Percentiles rank a stretch among this genome's conserved stretches.
These are phyloP conservation scores for Hypoxylon sp. DNA, from an alignment of 2,329 filamentous ascomycete species.

Conservation along the genomic window DNA sequence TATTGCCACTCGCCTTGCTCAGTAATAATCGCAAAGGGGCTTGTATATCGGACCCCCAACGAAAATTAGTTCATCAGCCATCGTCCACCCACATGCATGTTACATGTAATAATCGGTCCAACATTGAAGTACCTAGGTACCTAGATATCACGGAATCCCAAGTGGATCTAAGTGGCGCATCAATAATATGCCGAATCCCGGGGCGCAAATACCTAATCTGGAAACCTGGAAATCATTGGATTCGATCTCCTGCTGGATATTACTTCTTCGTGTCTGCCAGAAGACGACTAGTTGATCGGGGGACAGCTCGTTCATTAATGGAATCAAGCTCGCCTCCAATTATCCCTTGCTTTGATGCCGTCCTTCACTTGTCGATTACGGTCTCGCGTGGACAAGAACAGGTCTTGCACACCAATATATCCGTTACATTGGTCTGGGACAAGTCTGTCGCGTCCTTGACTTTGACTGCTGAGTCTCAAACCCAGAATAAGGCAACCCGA, in stretches of 20 bases:
- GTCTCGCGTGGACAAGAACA: not conserved
- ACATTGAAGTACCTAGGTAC: not conserved
- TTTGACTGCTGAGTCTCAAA: conserved; percentile 8
- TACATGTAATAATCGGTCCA: conserved; percentile 1
- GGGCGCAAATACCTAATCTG: not conserved
- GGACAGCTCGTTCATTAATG: not conserved
- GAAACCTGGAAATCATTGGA: not conserved
- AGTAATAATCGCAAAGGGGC: not conserved
- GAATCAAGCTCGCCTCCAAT: not conserved
- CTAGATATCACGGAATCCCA: conserved; percentile 7
- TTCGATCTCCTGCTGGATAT: no score
- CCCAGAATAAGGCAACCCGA: not conserved
- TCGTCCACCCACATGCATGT: no score
- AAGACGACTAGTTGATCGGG: not conserved
- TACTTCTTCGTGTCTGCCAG: not conserved
- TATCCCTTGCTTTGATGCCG: not conserved
- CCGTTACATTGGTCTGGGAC: not conserved
- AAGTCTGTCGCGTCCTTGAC: conserved; percentile 6
- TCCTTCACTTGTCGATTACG: not conserved
- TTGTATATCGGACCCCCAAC: not conserved
- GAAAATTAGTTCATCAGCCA: not conserved
- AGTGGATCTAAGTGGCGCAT: conserved; percentile 22
- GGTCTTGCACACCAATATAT: not conserved
- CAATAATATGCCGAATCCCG: conserved; percentile 35
- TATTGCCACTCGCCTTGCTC: not conserved